These are phyloP conservation scores for Laetiporus sulphureus DNA, from an alignment of 1,284 basidiomycete species.

Conservation along the genomic window DNA sequence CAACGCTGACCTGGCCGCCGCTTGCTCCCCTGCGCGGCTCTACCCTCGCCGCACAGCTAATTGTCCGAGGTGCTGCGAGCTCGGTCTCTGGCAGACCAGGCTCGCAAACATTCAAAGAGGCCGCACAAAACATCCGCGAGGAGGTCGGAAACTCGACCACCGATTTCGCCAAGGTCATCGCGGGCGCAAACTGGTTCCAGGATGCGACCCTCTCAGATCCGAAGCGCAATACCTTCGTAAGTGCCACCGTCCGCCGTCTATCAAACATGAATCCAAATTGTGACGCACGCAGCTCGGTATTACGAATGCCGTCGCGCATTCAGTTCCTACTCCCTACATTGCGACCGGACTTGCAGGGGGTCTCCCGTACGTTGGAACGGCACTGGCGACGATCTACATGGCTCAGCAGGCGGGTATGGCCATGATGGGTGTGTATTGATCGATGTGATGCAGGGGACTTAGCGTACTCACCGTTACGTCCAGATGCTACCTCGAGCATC, in stretches of 20 bases:
- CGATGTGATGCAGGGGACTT: too few species aligned
- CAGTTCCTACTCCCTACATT: constrained; percentile 64
- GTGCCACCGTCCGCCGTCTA: constrained; percentile 21
- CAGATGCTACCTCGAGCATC: constrained; percentile 48
- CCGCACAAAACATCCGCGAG: constrained; percentile 65
- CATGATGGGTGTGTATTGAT: constrained; percentile 33
- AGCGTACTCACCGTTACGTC: too few species aligned
- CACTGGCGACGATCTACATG: constrained; percentile 74
- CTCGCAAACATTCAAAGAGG: constrained; percentile 67
- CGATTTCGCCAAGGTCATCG: constrained; percentile 68
- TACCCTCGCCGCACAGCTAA: too few species aligned
- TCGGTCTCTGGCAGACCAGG: constrained; percentile 58
- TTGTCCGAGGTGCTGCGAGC: constrained; percentile 42
- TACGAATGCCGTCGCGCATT: constrained; percentile 56
- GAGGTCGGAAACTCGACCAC: constrained; percentile 67
- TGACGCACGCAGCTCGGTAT: constrained; percentile 62
- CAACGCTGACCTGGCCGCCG: too few species aligned
- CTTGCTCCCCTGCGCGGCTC: too few species aligned
- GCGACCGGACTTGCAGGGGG: constrained; percentile 63
- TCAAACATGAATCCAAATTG: neutral
- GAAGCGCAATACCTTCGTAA: constrained; percentile 49
- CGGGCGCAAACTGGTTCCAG: constrained; percentile 52
- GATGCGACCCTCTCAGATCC: constrained; percentile 34
- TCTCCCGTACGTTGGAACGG: constrained; percentile 79
- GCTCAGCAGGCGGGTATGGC: constrained; percentile 74